These are phyloP conservation scores for Ambrosia hybrid DNA, from an alignment of 140 eudicot genomes.

Conservation along the genomic window DNA sequence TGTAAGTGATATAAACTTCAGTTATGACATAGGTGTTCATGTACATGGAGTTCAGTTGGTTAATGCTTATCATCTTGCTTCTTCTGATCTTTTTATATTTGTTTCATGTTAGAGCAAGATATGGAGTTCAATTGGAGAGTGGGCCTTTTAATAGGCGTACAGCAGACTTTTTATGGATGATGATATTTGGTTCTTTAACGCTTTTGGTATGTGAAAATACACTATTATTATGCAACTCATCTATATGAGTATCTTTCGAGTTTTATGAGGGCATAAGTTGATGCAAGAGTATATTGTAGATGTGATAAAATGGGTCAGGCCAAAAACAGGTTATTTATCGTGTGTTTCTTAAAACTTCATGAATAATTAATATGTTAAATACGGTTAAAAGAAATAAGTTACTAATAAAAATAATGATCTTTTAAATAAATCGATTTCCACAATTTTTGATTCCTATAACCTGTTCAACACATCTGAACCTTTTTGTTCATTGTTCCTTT, in stretches of 20 bases:
- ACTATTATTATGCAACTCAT: neutral
- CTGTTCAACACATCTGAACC: neutral
- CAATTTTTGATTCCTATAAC: neutral
- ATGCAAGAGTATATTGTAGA: neutral
- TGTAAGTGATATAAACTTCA: conserved; percentile 5
- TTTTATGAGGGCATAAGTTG: neutral
- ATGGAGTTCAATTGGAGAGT: conserved; percentile 25
- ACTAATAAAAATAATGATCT: neutral
- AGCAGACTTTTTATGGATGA: conserved; percentile 26
- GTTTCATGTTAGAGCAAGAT: conserved; percentile 24
- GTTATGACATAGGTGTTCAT: neutral
- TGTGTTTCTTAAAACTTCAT: neutral
- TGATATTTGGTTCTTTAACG: conserved; percentile 12
- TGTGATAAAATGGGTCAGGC: neutral
- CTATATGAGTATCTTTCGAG: conserved; percentile 3
- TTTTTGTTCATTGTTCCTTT: neutral
- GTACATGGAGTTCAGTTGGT: neutral
- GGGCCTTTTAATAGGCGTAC: conserved; percentile 28
- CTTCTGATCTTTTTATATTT: neutral
- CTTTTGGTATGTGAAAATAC: conserved; percentile 18
- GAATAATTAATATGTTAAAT: neutral
- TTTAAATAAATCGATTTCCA: neutral
- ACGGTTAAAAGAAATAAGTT: neutral
- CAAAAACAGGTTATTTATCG: neutral
- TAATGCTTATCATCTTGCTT: neutral